Evolutionary conservation across 768 basidiomycete genomes (phyloP).

Genomic region (Pholiota molesta): DNA sequence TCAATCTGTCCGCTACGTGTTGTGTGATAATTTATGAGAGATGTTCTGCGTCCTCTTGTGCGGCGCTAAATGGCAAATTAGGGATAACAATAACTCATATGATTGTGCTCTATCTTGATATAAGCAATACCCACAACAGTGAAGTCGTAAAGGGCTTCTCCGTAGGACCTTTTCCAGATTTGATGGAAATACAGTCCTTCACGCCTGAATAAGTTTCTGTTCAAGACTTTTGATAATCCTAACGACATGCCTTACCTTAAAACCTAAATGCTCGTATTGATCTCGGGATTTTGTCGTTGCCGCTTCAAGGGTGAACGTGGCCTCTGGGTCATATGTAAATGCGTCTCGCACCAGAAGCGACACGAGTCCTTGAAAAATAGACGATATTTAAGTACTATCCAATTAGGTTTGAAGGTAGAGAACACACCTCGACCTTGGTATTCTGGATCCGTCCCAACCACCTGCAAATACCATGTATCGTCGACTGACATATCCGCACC

Average conservation of each 20-base stretch:
- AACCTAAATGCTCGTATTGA: conserved; percentile 34
- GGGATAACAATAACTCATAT: too few species aligned
- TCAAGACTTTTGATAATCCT: neutral
- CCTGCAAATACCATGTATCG: conserved; percentile 32
- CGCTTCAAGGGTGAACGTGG: conserved; percentile 30
- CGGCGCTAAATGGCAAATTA: too few species aligned
- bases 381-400: neutral
- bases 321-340: conserved; percentile 25
- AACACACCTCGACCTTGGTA: conserved; percentile 31
- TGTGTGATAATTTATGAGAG: neutral
- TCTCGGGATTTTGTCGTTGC: conserved; percentile 30
- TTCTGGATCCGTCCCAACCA: conserved; percentile 29
- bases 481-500: conserved; percentile 23
- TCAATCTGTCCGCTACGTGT: neutral
- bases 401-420: neutral
- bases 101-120: too few species aligned
- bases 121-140: too few species aligned
- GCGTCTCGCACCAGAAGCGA: conserved; percentile 32
- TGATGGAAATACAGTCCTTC: conserved; percentile 20
- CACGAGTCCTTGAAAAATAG: conserved; percentile 26
- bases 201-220: neutral
- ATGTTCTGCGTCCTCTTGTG: neutral
- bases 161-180: conserved; percentile 24
- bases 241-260: conserved; percentile 29
- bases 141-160: neutral